A percentile compares a stretch with the other conserved stretches of the same genome.
Evolutionary conservation across 305 asterid genomes (phyloP).

Genomic region (Fraxinus baroniana): DNA sequence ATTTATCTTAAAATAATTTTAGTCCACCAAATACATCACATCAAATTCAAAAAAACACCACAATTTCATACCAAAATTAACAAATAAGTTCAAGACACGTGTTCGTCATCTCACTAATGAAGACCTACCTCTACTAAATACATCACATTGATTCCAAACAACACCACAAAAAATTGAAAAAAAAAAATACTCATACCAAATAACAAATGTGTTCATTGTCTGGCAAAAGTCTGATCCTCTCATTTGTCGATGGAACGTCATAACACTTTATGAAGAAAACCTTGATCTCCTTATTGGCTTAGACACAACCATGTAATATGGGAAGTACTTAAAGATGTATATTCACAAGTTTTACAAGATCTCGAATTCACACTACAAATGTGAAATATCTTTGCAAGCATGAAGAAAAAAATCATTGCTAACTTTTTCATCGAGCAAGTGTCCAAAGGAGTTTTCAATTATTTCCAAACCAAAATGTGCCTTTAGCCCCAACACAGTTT

Average conservation of each 20-base stretch:
- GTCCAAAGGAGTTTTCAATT: no score
- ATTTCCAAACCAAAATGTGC: no score
- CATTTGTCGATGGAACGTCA: background rate
- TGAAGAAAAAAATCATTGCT: background rate
- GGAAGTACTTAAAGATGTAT: background rate
- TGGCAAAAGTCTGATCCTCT: background rate
- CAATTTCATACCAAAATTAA: no score
- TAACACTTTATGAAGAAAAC: background rate
- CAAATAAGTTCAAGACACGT: no score
- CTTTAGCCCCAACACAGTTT: no score
- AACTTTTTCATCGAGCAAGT: no score
- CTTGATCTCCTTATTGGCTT: background rate
- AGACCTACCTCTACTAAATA: no score
- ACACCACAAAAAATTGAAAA: background rate
- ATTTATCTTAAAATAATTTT: no score
- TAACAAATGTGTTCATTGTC: background rate
- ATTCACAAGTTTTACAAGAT: slow-evolving; percentile 4
- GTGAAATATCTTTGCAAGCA: background rate
- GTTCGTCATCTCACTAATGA: no score
- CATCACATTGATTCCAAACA: background rate
- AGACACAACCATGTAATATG: background rate
- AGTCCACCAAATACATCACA: no score
- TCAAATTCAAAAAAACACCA: no score
- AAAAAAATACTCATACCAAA: no score
- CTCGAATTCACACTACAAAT: background rate